A percentile compares a stretch with the other conserved stretches of the same genome.
Conservation (phyloP, 495 filamentous ascomycete species). For the Daldinia caldariorum region DNA sequence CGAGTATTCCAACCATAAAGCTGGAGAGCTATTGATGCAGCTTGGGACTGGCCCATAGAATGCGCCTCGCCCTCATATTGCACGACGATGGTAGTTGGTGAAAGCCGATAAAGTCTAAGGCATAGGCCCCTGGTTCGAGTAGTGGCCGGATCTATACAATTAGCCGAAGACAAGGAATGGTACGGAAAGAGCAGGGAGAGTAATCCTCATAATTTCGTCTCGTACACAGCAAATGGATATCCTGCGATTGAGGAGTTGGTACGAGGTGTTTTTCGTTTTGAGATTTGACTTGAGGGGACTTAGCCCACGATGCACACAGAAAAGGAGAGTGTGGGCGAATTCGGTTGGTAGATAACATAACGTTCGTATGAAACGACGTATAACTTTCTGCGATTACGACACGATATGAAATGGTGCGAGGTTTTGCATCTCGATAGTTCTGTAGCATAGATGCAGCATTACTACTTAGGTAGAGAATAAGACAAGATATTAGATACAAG, state of each 20-base stretch:
- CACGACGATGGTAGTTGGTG: constrained; percentile 7
- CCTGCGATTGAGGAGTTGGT: constrained; percentile 13
- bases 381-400: constrained; percentile 12
- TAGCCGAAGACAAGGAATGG: neutral
- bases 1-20: constrained; percentile 63
- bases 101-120: neutral
- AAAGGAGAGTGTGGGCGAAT: neutral
- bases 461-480: constrained; percentile 26
- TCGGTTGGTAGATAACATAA: constrained; percentile 16
- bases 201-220: neutral
- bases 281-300: constrained; percentile 6
- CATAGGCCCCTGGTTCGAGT: neutral
- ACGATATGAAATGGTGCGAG: constrained; percentile 4
- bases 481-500: constrained; percentile 3
- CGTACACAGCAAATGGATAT: constrained; percentile 15
- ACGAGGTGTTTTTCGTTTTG: constrained; percentile 15
- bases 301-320: constrained; percentile 1
- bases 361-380: constrained; percentile 36
- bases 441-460: constrained; percentile 31
- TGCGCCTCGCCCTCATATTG: constrained; percentile 2
- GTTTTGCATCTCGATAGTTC: constrained; percentile 10
- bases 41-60: constrained; percentile 46
- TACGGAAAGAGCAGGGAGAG: neutral
- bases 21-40: constrained; percentile 55
- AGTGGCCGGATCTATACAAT: neutral